phyloP scores from a whole-genome alignment of 371 early-diverging fungal species.

The Syncephalastrum monosporum region DNA sequence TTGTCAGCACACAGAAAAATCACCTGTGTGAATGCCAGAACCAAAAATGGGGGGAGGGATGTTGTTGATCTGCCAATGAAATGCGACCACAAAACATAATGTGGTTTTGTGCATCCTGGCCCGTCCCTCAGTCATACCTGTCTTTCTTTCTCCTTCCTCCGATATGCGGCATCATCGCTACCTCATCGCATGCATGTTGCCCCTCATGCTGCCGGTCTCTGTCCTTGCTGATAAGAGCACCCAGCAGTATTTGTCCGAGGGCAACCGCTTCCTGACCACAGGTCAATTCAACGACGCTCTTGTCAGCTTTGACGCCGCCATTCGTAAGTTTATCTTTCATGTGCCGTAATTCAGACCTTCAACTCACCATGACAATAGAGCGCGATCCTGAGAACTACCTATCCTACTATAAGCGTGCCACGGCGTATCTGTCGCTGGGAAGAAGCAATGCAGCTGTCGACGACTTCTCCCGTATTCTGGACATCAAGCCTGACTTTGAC shows the following conservation, averaged over 20 bases:
- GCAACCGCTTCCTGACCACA: constrained; percentile 54
- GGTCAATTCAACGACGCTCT: constrained; percentile 69
- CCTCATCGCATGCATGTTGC: constrained; percentile 34
- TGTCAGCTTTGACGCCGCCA: constrained; percentile 68
- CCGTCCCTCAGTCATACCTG: background rate
- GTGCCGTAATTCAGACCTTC: background rate
- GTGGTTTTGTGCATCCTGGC: no score
- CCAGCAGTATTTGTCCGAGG: constrained; percentile 63
- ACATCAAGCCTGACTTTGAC: constrained; percentile 79
- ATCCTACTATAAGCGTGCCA: constrained; percentile 83
- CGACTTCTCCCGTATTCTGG: constrained; percentile 77
- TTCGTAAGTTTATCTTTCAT: constrained; percentile 45
- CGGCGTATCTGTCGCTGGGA: constrained; percentile 79
- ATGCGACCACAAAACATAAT: no score
- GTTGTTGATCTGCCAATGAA: no score
- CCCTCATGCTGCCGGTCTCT: constrained; percentile 23
- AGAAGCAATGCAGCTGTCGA: constrained; percentile 67
- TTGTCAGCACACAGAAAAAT: no score
- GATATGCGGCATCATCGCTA: constrained; percentile 16
- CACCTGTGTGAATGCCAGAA: no score
- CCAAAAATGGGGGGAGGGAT: no score
- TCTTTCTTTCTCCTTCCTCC: constrained; percentile 8
- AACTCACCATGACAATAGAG: constrained; percentile 25
- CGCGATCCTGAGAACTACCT: constrained; percentile 78
- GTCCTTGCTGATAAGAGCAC: constrained; percentile 45